Evolutionary conservation across 805 yeast genomes (phyloP), one percentile per base, ranked within the genome.

Genomic region (Scheffersomyces amazonensis): DNA sequence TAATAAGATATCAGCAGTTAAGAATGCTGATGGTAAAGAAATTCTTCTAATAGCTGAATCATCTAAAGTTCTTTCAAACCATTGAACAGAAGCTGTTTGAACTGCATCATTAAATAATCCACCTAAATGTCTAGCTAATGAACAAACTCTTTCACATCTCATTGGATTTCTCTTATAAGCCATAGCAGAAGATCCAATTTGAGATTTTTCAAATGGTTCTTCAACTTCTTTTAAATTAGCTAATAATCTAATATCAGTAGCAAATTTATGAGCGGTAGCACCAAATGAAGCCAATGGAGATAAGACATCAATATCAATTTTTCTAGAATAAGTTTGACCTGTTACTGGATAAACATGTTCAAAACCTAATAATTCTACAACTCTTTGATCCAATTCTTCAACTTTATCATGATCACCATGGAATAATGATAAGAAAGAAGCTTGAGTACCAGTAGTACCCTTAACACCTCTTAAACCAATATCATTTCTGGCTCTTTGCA

Each of bases 401-500:
- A 93, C 99, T 70, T 87, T 89, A 60, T 86, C 96, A 66, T 91
- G 97, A 66, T 93, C 83, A 49, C 98, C 98, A 55, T 91, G 95
- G 82, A 89, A 93, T 52, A 93, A 76, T 15, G 97, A 78, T 60
- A 93, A 72, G 78, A 93, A 93, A 1, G 98, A 91, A 40, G 87
- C 99, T 71, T 93, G 99, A 29, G 99, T 93, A 66, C 99, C 99
- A 34, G 99, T 93, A 44, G 99, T 93, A 60, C 99, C 99, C 73
- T 93, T 93, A 50, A 90, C 98, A 62, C 99, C 99, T 69, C 99
- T 82, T 54, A 93, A 75, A 34, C 98, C 98, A 50, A 93, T 68
- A 63, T 93, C 99, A 58, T 91, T 85, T 71, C 99, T 83, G 34
- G 98, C 98, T 69, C 99, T 84, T 50, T 77, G 83, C 72, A 93